These are phyloP conservation scores for Aegilops sharonensis DNA, from an alignment of 176 grass and related monocot genomes.

Conservation along the genomic window DNA sequence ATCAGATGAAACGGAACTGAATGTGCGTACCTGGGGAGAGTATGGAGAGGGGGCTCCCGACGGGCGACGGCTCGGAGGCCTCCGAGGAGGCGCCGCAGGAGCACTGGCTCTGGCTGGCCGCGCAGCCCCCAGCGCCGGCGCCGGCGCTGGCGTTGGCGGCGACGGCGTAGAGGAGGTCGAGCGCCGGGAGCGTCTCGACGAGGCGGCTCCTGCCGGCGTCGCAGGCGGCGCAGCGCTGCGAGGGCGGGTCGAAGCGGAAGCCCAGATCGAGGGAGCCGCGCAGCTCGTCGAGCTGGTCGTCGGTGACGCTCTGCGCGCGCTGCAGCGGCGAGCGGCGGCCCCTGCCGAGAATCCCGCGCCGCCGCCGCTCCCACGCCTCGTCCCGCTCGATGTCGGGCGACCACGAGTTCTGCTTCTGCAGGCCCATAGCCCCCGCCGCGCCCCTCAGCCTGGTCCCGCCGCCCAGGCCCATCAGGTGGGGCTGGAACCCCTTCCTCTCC, in stretches of 20 bases:
- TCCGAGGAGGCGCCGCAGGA: constrained; percentile 46
- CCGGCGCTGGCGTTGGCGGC: neutral
- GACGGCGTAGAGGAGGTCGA: constrained; percentile 68
- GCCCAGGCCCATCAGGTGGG: neutral
- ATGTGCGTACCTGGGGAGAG: constrained; percentile 47
- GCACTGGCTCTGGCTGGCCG: neutral
- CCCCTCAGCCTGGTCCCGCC: neutral
- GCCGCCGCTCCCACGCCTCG: constrained; percentile 69
- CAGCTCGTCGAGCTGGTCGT: constrained; percentile 81
- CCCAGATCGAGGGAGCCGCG: constrained; percentile 84
- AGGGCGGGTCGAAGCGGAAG: constrained; percentile 50
- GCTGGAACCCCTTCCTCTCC: constrained; percentile 9
- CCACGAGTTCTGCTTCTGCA: constrained; percentile 86
- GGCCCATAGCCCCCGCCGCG: neutral
- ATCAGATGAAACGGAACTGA: neutral
- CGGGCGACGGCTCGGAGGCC: constrained; percentile 56
- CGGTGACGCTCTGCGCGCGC: constrained; percentile 59
- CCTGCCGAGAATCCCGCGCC: constrained; percentile 34
- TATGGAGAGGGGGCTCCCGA: constrained; percentile 66
- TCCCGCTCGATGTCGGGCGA: constrained; percentile 80
- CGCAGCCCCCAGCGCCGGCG: neutral
- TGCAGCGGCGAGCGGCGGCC: constrained; percentile 11
- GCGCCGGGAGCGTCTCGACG: constrained; percentile 57
- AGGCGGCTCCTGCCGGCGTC: constrained; percentile 47
- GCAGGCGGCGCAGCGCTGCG: constrained; percentile 33